These are phyloP conservation scores for Papiliotrema flavescens DNA, from an alignment of 1,284 basidiomycete genomes.

Conservation along the genomic window DNA sequence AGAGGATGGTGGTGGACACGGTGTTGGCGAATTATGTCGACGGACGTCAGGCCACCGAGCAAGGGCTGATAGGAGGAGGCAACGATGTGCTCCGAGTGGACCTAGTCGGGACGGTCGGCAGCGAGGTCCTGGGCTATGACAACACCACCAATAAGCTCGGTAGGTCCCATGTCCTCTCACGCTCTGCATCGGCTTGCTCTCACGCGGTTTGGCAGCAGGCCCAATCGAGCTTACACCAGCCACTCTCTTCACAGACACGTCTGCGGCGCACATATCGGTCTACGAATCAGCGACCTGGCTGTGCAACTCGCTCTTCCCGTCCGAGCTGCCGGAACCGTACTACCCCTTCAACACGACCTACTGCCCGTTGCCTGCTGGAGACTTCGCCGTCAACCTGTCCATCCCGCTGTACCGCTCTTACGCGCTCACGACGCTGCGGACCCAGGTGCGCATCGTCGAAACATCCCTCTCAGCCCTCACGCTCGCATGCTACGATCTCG, in stretches of 20 bases:
- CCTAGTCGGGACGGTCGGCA: slow-evolving; percentile 37
- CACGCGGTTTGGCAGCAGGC: too few relatives aligned
- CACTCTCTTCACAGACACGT: slow-evolving; percentile 77
- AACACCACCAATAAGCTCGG: slow-evolving; percentile 63
- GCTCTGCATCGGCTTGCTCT: too few relatives aligned
- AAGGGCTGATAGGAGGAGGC: slow-evolving; percentile 34
- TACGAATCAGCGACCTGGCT: slow-evolving; percentile 68
- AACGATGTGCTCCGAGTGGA: slow-evolving; percentile 44
- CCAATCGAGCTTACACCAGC: slow-evolving; percentile 53
- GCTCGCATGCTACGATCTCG: slow-evolving; percentile 75
- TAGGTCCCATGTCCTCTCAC: slow-evolving; percentile 40
- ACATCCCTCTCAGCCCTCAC: slow-evolving; percentile 63
- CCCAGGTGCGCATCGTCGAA: slow-evolving; percentile 82
- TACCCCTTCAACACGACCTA: slow-evolving; percentile 55
- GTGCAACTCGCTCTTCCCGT: slow-evolving; percentile 68
- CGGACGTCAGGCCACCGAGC: slow-evolving; percentile 38
- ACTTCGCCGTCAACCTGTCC: slow-evolving; percentile 73
- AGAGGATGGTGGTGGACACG: not conserved
- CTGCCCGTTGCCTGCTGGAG: slow-evolving; percentile 70
- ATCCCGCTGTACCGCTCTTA: slow-evolving; percentile 68
- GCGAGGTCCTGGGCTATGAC: slow-evolving; percentile 60
- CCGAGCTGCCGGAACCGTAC: slow-evolving; percentile 56
- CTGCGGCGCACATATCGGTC: slow-evolving; percentile 70
- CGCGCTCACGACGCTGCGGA: slow-evolving; percentile 76
- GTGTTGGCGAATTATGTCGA: slow-evolving; percentile 71